phyloP scores from a whole-genome alignment of 306 rosid species.

The Lagenaria siceraria region DNA sequence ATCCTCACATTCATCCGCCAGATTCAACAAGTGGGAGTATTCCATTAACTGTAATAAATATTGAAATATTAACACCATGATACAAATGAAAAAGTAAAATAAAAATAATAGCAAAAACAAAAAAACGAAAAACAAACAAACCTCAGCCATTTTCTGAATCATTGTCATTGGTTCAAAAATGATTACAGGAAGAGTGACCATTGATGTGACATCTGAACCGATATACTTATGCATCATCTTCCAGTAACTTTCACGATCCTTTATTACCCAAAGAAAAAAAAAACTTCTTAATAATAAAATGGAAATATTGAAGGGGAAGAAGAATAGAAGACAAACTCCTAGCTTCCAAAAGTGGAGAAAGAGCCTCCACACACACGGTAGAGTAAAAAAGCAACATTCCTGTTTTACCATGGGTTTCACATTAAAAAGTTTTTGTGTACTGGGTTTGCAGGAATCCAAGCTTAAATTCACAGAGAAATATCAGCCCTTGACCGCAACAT shows the following conservation, averaged over 20 bases:
- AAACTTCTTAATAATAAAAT: background rate
- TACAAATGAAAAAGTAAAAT: background rate
- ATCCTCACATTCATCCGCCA: constrained; percentile 78
- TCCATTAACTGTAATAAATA: constrained; percentile 67
- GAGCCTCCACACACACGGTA: background rate
- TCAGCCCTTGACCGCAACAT: background rate
- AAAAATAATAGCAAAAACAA: constrained; percentile 4
- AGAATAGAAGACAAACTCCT: background rate
- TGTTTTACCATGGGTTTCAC: background rate
- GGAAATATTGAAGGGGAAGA: background rate
- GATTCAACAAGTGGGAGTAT: constrained; percentile 71
- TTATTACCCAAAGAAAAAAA: background rate
- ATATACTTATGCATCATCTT: constrained; percentile 91
- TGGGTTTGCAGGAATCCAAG: background rate
- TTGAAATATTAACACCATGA: constrained; percentile 9
- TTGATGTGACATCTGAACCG: constrained; percentile 73
- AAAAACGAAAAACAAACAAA: constrained; percentile 35
- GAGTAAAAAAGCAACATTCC: background rate
- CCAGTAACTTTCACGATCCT: constrained; percentile 95
- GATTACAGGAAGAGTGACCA: constrained; percentile 81
- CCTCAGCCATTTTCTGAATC: constrained; percentile 95
- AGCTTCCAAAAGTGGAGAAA: background rate
- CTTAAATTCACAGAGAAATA: background rate
- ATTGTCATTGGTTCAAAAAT: constrained; percentile 97
- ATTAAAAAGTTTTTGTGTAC: background rate